phyloP scores from a whole-genome alignment of 2,329 filamentous ascomycete species.

The Drechslerella dactyloides region DNA sequence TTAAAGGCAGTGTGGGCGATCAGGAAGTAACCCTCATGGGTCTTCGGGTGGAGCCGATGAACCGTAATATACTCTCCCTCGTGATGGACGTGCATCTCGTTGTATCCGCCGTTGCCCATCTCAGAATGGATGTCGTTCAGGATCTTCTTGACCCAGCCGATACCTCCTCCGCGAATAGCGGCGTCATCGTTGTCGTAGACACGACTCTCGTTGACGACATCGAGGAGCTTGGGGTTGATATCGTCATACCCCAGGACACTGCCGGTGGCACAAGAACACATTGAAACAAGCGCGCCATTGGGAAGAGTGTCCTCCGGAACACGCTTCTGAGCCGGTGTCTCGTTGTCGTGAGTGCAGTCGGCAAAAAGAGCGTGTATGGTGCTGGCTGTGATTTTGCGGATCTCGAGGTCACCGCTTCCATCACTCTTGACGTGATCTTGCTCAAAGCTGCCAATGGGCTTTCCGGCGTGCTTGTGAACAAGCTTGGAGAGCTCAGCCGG shows the following conservation, averaged over 20 bases:
- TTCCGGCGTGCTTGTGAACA: constrained; percentile 89
- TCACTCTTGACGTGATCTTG: constrained; percentile 78
- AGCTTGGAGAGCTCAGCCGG: constrained; percentile 89
- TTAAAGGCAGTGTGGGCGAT: constrained; percentile 97
- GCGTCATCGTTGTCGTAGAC: constrained; percentile 67
- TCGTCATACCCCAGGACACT: constrained; percentile 99
- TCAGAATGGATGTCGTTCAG: constrained; percentile 92
- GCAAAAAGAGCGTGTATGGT: constrained; percentile 95
- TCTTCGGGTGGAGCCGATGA: constrained; percentile 89
- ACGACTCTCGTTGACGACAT: constrained; percentile 87
- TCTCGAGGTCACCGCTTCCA: constrained; percentile 64
- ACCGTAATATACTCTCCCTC: constrained; percentile 96
- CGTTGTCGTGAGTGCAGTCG: constrained; percentile 99
- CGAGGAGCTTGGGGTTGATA: constrained; percentile 89
- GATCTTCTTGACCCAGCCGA: constrained; percentile 87
- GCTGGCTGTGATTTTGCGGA: constrained; percentile 82
- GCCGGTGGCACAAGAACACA: constrained; percentile 92
- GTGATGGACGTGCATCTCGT: constrained; percentile 95
- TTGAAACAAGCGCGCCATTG: constrained; percentile 89
- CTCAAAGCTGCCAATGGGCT: constrained; percentile 96
- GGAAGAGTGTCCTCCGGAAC: constrained; percentile 92
- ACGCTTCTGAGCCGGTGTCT: constrained; percentile 91
- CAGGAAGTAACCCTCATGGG: constrained; percentile 89
- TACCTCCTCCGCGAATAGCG: constrained; percentile 70
- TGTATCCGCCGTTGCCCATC: constrained; percentile 94